Evolutionary conservation across 768 basidiomycete species (phyloP).

Genomic region (Austroboletus festivus): DNA sequence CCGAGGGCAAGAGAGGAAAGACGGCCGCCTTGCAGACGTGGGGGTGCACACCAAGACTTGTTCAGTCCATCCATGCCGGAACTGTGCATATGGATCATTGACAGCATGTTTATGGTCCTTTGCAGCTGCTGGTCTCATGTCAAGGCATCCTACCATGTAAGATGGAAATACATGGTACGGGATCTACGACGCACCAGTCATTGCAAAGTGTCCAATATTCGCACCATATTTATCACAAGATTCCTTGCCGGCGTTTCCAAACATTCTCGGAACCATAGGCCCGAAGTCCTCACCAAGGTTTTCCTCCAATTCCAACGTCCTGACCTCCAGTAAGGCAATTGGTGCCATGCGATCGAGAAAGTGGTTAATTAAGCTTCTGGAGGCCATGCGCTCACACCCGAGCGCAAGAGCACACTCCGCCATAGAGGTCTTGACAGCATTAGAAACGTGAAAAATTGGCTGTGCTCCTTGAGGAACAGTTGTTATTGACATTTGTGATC

Average conservation of each 20-base stretch:
- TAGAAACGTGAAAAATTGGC: conserved; percentile 71
- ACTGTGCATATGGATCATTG: conserved; percentile 82
- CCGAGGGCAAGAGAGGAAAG: too few species aligned
- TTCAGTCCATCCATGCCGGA: conserved; percentile 69
- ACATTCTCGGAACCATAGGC: conserved; percentile 67
- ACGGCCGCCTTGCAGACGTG: conserved; percentile 54
- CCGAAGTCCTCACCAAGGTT: conserved; percentile 56
- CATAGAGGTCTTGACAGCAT: conserved; percentile 61
- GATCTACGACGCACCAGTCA: conserved; percentile 54
- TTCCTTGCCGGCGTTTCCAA: conserved; percentile 65
- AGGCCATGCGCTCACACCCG: conserved; percentile 80
- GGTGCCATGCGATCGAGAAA: conserved; percentile 52
- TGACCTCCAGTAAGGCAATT: conserved; percentile 38
- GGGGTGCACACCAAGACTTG: conserved; percentile 80
- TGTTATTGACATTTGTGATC: conserved; percentile 82
- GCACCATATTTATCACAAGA: conserved; percentile 71
- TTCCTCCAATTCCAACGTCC: conserved; percentile 45
- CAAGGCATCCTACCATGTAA: background rate
- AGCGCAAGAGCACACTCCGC: conserved; percentile 74
- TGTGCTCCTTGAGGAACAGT: conserved; percentile 76
- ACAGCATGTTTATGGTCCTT: conserved; percentile 80
- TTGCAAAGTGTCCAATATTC: conserved; percentile 59
- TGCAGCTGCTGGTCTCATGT: conserved; percentile 42
- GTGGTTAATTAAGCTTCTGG: conserved; percentile 65
- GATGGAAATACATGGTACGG: too few species aligned